Evolutionary conservation across 129 eudicot genomes (phyloP), one percentile per base, ranked within the genome.

Genomic region (Lactuca sativa): DNA sequence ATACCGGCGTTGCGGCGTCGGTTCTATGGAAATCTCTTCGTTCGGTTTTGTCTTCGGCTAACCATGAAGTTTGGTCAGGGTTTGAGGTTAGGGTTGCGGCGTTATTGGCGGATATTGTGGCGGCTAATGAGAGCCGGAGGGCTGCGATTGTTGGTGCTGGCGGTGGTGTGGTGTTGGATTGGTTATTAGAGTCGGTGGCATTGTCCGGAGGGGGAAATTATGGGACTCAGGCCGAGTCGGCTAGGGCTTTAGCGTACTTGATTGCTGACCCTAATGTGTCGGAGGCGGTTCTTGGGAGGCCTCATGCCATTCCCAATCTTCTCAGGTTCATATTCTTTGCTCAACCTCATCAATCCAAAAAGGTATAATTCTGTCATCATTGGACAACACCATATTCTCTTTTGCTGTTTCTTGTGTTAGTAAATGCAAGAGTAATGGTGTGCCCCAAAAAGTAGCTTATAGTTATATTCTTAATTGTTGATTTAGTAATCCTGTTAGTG

Each of bases 71-170:
- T 30, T n/a, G 99, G 88, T 82, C 82, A 9, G 99, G 95, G 73
- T 93, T 93, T 48, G 97, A 93, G 73, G 85, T 88, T 40, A 75
- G 95, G 74, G 99, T 95, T 38, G 96, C 99, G 30, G 83, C 99
- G 32, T 49, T 91, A 43, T 32, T 91, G 63, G 97, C 97, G 13
- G 97, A 91, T 74, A 91, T 91, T 78, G 92, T 89, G 18, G 97
- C 99, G 11, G 97, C 97, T 0, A 87, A 82, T 75, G 96, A 86
- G 69, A 70, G 75, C 38, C 73, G 99, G 59, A 85, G 99, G 64
- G 81, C 80, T 5, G 99, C 97, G 13, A 77, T 95, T 78, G 99
- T 95, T 1, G 85, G 80, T 2, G 99, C 99, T 0, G 97, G 99
- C 18, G 91, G 91, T n/a, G 99, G 97, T 21, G 84, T 81, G 67